Evolutionary conservation across 2,329 filamentous ascomycete species (phyloP).

Genomic region (Phaeosphaeriaceae sp.): DNA sequence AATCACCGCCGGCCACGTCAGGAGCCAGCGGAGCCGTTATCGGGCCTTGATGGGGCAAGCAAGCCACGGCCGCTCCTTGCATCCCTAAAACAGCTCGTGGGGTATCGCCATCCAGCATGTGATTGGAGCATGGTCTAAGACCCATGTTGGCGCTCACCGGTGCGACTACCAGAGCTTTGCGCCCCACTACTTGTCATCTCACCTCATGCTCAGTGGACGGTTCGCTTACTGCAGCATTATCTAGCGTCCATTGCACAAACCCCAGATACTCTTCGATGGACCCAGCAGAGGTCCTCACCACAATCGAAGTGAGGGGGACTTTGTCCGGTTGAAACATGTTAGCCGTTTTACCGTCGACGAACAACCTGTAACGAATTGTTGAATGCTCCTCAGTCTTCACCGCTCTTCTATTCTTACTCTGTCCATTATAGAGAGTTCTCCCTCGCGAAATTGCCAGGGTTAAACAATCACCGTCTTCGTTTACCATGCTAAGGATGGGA

Average conservation of each 20-base stretch:
- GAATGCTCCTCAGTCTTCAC: slow-evolving; percentile 25
- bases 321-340: slow-evolving; percentile 23
- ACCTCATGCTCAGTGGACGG: slow-evolving; percentile 27
- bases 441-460: slow-evolving; percentile 18
- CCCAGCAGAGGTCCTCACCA: slow-evolving; percentile 23
- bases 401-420: slow-evolving; percentile 43
- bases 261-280: slow-evolving; percentile 32
- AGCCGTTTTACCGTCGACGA: slow-evolving; percentile 38
- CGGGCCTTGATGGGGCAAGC: slow-evolving; percentile 37
- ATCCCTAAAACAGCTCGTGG: slow-evolving; percentile 38
- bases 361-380: slow-evolving; percentile 14
- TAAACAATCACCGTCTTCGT: slow-evolving; percentile 2
- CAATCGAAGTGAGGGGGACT: slow-evolving; percentile 30
- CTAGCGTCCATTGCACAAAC: slow-evolving; percentile 37
- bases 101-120: slow-evolving; percentile 14
- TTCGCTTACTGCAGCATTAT: slow-evolving; percentile 39
- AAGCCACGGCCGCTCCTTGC: slow-evolving; percentile 47
- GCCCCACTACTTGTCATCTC: slow-evolving; percentile 35
- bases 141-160: slow-evolving; percentile 32
- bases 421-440: slow-evolving; percentile 5
- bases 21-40: slow-evolving; percentile 46
- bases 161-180: slow-evolving; percentile 25
- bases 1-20: slow-evolving; percentile 49
- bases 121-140: slow-evolving; percentile 32
- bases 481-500: background rate